These are phyloP conservation scores for Blastobotrys apis DNA, from an alignment of 1,139 yeast species.

Conservation along the genomic window DNA sequence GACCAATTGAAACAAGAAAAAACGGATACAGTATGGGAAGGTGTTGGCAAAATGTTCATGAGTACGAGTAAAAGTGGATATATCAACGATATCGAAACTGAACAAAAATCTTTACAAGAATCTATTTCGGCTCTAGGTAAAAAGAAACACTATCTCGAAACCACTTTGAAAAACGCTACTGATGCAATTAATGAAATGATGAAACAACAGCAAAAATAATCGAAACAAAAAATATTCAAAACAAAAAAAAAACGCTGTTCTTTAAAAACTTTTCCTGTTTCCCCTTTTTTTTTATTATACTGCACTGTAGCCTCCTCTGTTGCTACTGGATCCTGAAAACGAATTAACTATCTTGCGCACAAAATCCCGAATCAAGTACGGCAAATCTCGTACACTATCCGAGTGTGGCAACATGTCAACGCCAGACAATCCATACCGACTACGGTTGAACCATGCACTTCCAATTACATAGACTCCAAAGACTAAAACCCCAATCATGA, in stretches of 20 bases:
- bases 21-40: constrained; percentile 63
- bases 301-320: constrained; percentile 89
- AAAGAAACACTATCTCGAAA: constrained; percentile 67
- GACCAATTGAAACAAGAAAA: constrained; percentile 48
- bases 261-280: background rate
- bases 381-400: constrained; percentile 62
- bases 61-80: constrained; percentile 44
- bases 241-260: background rate
- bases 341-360: constrained; percentile 63
- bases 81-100: constrained; percentile 45
- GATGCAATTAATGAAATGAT: constrained; percentile 51
- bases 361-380: constrained; percentile 75
- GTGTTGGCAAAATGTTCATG: constrained; percentile 66
- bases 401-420: constrained; percentile 43
- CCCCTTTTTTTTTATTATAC: constrained; percentile 44
- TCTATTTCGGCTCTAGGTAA: constrained; percentile 58
- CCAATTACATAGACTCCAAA: constrained; percentile 70
- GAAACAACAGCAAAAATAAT: constrained; percentile 4
- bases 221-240: background rate
- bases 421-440: constrained; percentile 38
- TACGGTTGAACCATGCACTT: constrained; percentile 68
- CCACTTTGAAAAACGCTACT: constrained; percentile 71
- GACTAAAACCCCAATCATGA: constrained; percentile 52
- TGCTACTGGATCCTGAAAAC: constrained; percentile 64
- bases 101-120: constrained; percentile 53